Conservation (phyloP, 495 filamentous ascomycete species). For the Diplogelasinospora grovesii region DNA sequence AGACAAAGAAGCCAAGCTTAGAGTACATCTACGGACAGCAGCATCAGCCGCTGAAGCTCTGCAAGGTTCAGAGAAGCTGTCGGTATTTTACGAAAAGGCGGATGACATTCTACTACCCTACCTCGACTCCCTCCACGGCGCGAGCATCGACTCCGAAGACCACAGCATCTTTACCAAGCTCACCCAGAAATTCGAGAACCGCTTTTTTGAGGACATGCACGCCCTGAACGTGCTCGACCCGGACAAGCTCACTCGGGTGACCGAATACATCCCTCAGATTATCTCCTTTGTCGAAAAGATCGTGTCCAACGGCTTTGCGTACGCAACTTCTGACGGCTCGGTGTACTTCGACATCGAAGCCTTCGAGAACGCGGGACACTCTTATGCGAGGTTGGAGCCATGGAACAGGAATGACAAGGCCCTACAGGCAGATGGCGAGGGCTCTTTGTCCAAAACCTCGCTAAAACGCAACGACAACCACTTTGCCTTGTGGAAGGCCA, state of each 20-base stretch:
- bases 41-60: slow-evolving; percentile 59
- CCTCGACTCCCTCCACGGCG: slow-evolving; percentile 69
- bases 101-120: slow-evolving; percentile 76
- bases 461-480: slow-evolving; percentile 68
- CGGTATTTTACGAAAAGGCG: slow-evolving; percentile 35
- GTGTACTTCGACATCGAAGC: slow-evolving; percentile 92
- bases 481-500: slow-evolving; percentile 91
- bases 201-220: slow-evolving; percentile 79
- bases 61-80: too few relatives aligned
- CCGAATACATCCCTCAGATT: slow-evolving; percentile 82
- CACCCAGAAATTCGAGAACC: slow-evolving; percentile 72
- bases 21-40: slow-evolving; percentile 92
- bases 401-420: slow-evolving; percentile 79
- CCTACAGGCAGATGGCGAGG: slow-evolving; percentile 84
- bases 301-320: slow-evolving; percentile 79
- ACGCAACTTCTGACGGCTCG: slow-evolving; percentile 76
- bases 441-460: slow-evolving; percentile 67
- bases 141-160: slow-evolving; percentile 67
- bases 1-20: slow-evolving; percentile 76
- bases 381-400: slow-evolving; percentile 80
- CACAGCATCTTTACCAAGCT: slow-evolving; percentile 66
- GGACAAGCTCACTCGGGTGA: slow-evolving; percentile 77
- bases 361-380: slow-evolving; percentile 77
- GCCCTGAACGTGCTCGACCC: slow-evolving; percentile 80
- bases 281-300: slow-evolving; percentile 62